A percentile compares a stretch with the other conserved stretches of the same genome.
These are phyloP conservation scores for Fusarium torulosum DNA, from an alignment of 2,329 filamentous ascomycete species.

Conservation along the genomic window DNA sequence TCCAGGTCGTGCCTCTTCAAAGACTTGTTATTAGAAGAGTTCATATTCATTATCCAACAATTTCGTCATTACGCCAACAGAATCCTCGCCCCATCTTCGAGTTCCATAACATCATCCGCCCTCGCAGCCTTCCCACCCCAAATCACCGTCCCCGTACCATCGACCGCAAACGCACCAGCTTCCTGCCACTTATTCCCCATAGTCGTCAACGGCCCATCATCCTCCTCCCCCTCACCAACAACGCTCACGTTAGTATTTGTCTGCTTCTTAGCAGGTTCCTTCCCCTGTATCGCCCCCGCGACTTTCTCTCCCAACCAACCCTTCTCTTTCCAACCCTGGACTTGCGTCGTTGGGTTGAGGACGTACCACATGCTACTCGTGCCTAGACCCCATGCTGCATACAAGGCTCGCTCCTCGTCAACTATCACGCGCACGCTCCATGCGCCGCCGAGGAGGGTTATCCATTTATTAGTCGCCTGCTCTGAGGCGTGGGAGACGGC, in stretches of 20 bases:
- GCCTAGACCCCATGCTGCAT: slow-evolving; percentile 71
- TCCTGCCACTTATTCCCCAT: slow-evolving; percentile 70
- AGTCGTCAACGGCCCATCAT: slow-evolving; percentile 57
- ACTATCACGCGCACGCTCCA: slow-evolving; percentile 68
- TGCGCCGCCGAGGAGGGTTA: slow-evolving; percentile 68
- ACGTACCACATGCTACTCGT: slow-evolving; percentile 64
- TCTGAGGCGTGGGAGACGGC: slow-evolving; percentile 71
- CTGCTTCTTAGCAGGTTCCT: slow-evolving; percentile 38
- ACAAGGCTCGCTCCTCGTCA: slow-evolving; percentile 68
- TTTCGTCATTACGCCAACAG: slow-evolving; percentile 40
- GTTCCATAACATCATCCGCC: slow-evolving; percentile 64
- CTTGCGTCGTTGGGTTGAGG: slow-evolving; percentile 66
- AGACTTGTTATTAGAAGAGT: neutral
- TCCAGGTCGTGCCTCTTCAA: neutral
- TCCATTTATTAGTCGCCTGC: slow-evolving; percentile 68
- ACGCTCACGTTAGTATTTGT: neutral
- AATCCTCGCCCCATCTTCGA: slow-evolving; percentile 64
- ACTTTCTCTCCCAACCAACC: slow-evolving; percentile 67
- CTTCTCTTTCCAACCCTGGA: slow-evolving; percentile 66
- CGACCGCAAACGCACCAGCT: slow-evolving; percentile 64
- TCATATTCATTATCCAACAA: neutral
- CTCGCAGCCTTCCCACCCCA: slow-evolving; percentile 63
- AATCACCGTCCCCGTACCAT: slow-evolving; percentile 62
- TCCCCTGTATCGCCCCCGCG: slow-evolving; percentile 59
- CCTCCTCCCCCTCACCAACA: slow-evolving; percentile 40